Conservation (phyloP, 2,329 filamentous ascomycete species). For the Fusarium sp. region DNA sequence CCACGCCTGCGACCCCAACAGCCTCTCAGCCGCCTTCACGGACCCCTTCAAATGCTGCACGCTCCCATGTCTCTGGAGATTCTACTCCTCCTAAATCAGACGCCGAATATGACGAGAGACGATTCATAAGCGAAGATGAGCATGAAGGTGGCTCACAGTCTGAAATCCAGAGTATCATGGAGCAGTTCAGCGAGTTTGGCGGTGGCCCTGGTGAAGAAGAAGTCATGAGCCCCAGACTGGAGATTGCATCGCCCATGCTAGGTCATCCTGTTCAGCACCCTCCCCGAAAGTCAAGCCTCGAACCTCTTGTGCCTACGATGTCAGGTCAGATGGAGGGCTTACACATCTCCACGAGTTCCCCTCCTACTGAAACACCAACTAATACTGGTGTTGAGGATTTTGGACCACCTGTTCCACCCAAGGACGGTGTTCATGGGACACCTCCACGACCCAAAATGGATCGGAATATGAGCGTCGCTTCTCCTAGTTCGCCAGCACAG, state of each 20-base stretch:
- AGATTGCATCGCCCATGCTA: constrained; percentile 83
- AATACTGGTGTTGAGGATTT: constrained; percentile 60
- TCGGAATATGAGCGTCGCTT: constrained; percentile 49
- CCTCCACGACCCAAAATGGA: constrained; percentile 57
- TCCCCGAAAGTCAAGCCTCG: constrained; percentile 87
- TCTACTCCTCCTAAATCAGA: constrained; percentile 67
- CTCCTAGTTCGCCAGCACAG: constrained; percentile 63
- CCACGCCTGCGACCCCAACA: constrained; percentile 69
- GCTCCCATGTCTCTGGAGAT: constrained; percentile 60
- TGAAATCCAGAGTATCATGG: constrained; percentile 98
- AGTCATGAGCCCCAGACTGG: constrained; percentile 91
- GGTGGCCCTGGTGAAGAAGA: constrained; percentile 81
- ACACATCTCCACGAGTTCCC: constrained; percentile 57
- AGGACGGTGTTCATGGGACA: constrained; percentile 65
- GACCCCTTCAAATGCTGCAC: constrained; percentile 67
- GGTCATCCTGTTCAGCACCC: constrained; percentile 78
- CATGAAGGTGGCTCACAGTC: constrained; percentile 78
- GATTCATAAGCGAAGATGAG: constrained; percentile 70
- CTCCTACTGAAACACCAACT: constrained; percentile 55
- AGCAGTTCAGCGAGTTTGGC: constrained; percentile 85
- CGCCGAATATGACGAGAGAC: constrained; percentile 70
- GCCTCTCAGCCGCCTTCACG: constrained; percentile 70
- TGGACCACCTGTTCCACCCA: constrained; percentile 70
- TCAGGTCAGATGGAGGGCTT: constrained; percentile 63
- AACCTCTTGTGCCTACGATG: constrained; percentile 71